phyloP scores from a whole-genome alignment of 108 stramenopile genomes.

The Discostella pseudostelligera region DNA sequence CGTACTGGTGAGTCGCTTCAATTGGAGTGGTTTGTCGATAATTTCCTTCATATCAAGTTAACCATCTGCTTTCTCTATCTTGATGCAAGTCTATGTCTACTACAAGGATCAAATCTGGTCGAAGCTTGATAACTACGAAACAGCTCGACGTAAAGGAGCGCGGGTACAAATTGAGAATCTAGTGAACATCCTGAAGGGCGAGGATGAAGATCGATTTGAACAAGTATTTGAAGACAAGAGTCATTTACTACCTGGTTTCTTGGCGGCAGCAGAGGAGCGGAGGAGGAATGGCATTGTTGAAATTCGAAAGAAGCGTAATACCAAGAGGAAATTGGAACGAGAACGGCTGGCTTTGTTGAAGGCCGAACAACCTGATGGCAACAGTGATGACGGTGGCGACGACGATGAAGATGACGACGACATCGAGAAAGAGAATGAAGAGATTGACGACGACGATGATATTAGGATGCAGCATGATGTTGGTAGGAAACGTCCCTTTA shows the following conservation, averaged over 20 bases:
- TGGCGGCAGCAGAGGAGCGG: slow-evolving; percentile 11
- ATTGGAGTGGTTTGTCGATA: too few relatives aligned
- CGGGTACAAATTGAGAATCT: slow-evolving; percentile 12
- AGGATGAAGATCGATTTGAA: slow-evolving; percentile 10
- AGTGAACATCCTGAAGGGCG: slow-evolving; percentile 12
- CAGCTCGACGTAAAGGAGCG: not conserved
- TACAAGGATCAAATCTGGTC: slow-evolving; percentile 9
- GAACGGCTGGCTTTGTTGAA: not conserved
- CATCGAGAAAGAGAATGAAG: not conserved
- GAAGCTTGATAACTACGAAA: slow-evolving; percentile 7
- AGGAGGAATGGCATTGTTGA: not conserved
- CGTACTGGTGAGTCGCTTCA: slow-evolving; percentile 12
- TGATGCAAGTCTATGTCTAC: not conserved
- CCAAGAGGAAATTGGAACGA: not conserved
- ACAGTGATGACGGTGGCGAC: too few relatives aligned
- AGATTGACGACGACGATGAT: not conserved
- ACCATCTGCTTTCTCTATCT: too few relatives aligned
- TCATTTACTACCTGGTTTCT: slow-evolving; percentile 10
- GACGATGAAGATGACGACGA: too few relatives aligned
- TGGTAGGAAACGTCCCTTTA: too few relatives aligned
- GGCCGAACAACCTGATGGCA: not conserved
- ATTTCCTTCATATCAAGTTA: too few relatives aligned
- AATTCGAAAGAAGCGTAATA: not conserved
- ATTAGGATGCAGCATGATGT: not conserved
- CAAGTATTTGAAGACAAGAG: slow-evolving; percentile 10